A percentile compares a stretch with the other conserved stretches of the same genome.
These are phyloP conservation scores for Penicillium ochrochloron DNA, from an alignment of 495 filamentous ascomycete genomes.

Conservation along the genomic window DNA sequence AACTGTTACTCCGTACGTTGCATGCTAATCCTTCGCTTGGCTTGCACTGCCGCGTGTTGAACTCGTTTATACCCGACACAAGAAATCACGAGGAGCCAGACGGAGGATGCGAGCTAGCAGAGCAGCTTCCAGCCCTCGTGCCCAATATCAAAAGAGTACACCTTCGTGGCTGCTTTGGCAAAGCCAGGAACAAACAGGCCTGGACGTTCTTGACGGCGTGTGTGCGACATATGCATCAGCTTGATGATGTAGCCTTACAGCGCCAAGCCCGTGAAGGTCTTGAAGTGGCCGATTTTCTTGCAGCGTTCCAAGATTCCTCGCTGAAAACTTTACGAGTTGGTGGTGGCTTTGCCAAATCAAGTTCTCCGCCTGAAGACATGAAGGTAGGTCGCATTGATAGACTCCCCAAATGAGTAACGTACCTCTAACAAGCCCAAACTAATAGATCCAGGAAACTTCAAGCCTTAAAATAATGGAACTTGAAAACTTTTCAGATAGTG, in stretches of 20 bases:
- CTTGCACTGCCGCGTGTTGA: neutral
- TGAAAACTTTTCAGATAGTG: neutral
- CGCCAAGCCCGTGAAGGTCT: neutral
- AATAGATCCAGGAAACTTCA: neutral
- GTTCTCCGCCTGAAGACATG: neutral
- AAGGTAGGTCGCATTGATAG: neutral
- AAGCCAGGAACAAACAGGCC: neutral
- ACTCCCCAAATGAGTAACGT: neutral
- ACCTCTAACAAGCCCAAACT: neutral
- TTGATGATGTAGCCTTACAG: neutral
- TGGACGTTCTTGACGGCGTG: neutral
- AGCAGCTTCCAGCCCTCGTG: neutral
- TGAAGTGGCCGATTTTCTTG: neutral
- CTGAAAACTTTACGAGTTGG: neutral
- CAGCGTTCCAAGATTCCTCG: neutral
- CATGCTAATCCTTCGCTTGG: neutral
- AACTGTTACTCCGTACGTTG: neutral
- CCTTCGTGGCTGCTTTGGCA: neutral
- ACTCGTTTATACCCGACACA: neutral
- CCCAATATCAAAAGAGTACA: neutral
- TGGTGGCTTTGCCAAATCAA: neutral
- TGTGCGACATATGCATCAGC: neutral
- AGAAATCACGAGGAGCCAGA: neutral
- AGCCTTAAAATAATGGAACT: neutral
- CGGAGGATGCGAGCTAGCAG: neutral